Base-by-base conservation (phyloP, 306 rosid genomes). In the Lagenaria siceraria region DNA sequence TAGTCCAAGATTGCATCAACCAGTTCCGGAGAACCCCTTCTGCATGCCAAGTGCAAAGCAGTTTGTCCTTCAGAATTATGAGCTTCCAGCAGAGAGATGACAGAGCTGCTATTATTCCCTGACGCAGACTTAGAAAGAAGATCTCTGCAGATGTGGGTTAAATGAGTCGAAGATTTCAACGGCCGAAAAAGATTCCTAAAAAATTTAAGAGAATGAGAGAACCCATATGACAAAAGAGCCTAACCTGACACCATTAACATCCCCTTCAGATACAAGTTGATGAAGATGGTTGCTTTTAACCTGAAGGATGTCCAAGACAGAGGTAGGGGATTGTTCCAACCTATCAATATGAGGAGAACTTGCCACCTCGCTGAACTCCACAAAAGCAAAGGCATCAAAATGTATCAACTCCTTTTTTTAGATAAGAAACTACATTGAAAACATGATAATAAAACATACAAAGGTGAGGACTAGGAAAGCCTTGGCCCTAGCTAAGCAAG, bases 11-110 rank as follows among this genome's bases (percentile, higher is more conserved):
- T 96, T 56, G 93, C 90, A 77, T 96, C 93, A 13, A 96, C 97
- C 84, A 96, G 91, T 74, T 90, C 98, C 36, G 90, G 90, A 78
- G 90, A 88, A 76, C 99, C 99, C 46, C 99, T 92, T 80, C 96
- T 88, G 81, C 99, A 96, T 80, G 99, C 99, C 85, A 96, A 81
- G 83, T 96, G 99, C 60, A 96, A 92, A 73, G 98, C 99, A 25
- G 98, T 96, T 87, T 92, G 99, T 75, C 99, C 99, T 76, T 90
- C 97, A 77, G 88, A 86, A 87, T 92, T 89, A 85, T 90, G 97
- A 79, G 99, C 87, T 76, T 86, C 97, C 85, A 96, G 81, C 27
- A 96, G 55, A 64, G 90, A 89, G 78, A 86, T 83, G 80, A 92
- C 78, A 79, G 86, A 83, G 64, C 80, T 75, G 82, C 81, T 84